Percentiles rank a stretch among this genome's conserved stretches.
These are phyloP conservation scores for Gyrodon lividus DNA, from an alignment of 768 basidiomycete species.

Conservation along the genomic window DNA sequence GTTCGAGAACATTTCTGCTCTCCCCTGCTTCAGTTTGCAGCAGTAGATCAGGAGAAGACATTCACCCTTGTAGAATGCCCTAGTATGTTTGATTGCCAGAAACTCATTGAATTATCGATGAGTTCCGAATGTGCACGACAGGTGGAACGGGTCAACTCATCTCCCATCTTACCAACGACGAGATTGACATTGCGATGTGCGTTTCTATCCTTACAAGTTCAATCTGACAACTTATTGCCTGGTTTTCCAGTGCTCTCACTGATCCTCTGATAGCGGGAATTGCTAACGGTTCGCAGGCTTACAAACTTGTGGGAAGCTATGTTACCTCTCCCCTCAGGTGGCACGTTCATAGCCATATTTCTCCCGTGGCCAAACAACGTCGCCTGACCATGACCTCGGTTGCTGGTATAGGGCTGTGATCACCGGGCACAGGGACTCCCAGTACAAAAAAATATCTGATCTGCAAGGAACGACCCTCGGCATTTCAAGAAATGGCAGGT, in stretches of 20 bases:
- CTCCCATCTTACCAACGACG: conserved; percentile 64
- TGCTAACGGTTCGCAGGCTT: conserved; percentile 82
- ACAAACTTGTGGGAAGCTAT: conserved; percentile 91
- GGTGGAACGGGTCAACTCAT: conserved; percentile 89
- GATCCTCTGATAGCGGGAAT: conserved; percentile 91
- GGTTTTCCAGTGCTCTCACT: conserved; percentile 68
- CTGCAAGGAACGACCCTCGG: conserved; percentile 82
- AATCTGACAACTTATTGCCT: conserved; percentile 8
- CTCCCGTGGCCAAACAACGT: neutral
- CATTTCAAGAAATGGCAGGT: conserved; percentile 88
- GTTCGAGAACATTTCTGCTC: conserved; percentile 91
- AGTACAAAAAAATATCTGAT: conserved; percentile 68
- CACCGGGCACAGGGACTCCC: conserved; percentile 66
- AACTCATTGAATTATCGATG: conserved; percentile 20
- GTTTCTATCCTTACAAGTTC: conserved; percentile 20
- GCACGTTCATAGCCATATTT: conserved; percentile 36
- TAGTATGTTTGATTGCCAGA: conserved; percentile 43
- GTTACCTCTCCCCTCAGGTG: conserved; percentile 88
- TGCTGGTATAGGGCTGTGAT: conserved; percentile 78
- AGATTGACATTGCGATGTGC: conserved; percentile 83
- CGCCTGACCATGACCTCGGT: neutral
- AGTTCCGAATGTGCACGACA: conserved; percentile 24
- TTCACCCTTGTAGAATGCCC: conserved; percentile 90
- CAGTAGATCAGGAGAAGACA: conserved; percentile 62
- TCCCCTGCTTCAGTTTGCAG: conserved; percentile 84